Base-by-base conservation (phyloP, 179 eudicot genomes). In the Pouteria campechiana region DNA sequence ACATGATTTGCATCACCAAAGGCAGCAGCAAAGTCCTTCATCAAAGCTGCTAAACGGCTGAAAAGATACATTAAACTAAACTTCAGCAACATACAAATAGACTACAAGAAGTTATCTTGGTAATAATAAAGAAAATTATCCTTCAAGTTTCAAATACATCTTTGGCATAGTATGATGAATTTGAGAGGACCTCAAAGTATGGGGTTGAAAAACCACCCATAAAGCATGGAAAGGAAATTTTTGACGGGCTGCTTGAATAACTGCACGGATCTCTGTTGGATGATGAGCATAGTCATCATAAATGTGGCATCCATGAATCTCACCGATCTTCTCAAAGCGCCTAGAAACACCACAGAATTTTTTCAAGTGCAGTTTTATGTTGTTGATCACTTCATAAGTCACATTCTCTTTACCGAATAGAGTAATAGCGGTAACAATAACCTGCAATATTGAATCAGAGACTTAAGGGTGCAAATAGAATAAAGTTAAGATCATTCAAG, bases 321-420 rank as follows among this genome's bases (percentile, higher is more conserved):
- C 30, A 25, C 55, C 55, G 25, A 50, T 50, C 45, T 25, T 50
- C 29, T 50, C 55, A 19, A 50, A 50, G 29, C 51, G 55, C 30
- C 55, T 50, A 28, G 25, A 38, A 38, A 50, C 55, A 28, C 55
- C 46, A 28, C 21, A 28, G 25, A 50, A 50, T 25, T 29, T 50
- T 12, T 17, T 37, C 15, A 50, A 38, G 8, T 50, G 55, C 2
- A 29, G 20, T 27, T 8, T 25, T 37, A 50, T 9, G 13, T 8
- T 6, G 14, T 37, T 46, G 12, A 50, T 18, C 4, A 32, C 18
- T 17, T 29, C 45, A 18, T 18, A 13, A 28, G 19, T 22, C n/a
- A 17, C 17, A 19, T 14, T 50, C 14, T 37, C 25, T 20, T 38
- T 19, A 6, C 25, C 19, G 29, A 38, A 50, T 33, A 50, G 10